Evolutionary conservation across 2,329 filamentous ascomycete species (phyloP).

Genomic region (Pezicula neosporulosa): DNA sequence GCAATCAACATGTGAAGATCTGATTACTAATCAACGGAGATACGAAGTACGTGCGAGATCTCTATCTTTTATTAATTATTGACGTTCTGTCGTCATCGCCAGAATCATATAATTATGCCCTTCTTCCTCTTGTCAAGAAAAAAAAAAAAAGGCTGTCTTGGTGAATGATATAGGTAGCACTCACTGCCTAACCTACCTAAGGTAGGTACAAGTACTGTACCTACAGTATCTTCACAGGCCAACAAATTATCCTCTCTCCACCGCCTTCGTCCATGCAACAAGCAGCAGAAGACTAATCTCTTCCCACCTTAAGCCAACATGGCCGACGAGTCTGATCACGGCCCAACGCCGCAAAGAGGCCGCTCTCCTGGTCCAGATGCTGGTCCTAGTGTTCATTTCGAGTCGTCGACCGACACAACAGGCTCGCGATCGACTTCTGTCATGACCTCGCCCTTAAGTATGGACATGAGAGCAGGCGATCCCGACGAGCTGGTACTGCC

Average conservation of each 20-base stretch:
- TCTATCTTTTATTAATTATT: no score
- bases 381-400: constrained; percentile 16
- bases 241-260: background rate
- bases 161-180: no score
- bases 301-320: constrained; percentile 14
- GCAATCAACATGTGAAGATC: background rate
- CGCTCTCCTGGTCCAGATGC: constrained; percentile 16
- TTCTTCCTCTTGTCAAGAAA: no score
- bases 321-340: constrained; percentile 25
- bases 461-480: constrained; percentile 20
- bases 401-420: constrained; percentile 19
- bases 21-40: background rate
- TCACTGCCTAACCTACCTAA: no score
- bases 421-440: constrained; percentile 26
- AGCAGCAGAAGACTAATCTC: background rate
- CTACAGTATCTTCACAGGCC: no score
- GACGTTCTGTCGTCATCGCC: no score
- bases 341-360: constrained; percentile 10
- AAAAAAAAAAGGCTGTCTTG: no score
- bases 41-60: no score
- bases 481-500: constrained; percentile 17
- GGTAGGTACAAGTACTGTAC: no score
- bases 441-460: constrained; percentile 27
- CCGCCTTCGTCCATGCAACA: background rate
- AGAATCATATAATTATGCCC: no score